Conservation (phyloP, 306 rosid species). For the Acacia acuminata region DNA sequence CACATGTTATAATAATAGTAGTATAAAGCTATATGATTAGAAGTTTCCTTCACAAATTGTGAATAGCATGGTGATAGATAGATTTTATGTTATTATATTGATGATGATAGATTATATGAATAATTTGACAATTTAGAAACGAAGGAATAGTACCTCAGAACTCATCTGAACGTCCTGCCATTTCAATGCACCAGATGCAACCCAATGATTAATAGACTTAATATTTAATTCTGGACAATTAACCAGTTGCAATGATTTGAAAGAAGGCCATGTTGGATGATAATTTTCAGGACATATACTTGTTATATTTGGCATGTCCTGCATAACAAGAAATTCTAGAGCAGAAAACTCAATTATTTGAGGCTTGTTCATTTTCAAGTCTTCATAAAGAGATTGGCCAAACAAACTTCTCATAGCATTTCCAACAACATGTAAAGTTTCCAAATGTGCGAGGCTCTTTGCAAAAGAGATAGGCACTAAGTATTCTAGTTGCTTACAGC, state of each 20-base stretch:
- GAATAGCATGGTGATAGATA: neutral
- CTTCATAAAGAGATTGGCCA: neutral
- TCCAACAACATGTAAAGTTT: fast-evolving
- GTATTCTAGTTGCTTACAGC: neutral
- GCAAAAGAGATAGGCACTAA: neutral
- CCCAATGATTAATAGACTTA: too few relatives aligned
- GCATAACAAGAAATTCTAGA: neutral
- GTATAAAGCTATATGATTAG: neutral
- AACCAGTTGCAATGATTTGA: fast-evolving
- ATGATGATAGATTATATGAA: too few relatives aligned
- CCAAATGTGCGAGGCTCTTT: neutral
- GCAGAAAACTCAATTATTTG: neutral
- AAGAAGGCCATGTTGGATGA: too few relatives aligned
- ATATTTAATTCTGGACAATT: neutral
- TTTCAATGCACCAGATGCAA: too few relatives aligned
- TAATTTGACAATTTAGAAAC: too few relatives aligned
- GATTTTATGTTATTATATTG: too few relatives aligned
- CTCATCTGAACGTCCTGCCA: too few relatives aligned
- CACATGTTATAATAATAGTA: too few relatives aligned
- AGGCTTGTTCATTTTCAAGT: neutral
- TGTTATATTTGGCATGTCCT: too few relatives aligned
- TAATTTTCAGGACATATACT: too few relatives aligned
- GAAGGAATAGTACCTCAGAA: too few relatives aligned
- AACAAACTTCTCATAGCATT: neutral
- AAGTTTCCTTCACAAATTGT: neutral